Percentiles rank a stretch among this genome's conserved stretches.
phyloP scores from a whole-genome alignment of 768 basidiomycete genomes.

The Strobilomyces confusus region DNA sequence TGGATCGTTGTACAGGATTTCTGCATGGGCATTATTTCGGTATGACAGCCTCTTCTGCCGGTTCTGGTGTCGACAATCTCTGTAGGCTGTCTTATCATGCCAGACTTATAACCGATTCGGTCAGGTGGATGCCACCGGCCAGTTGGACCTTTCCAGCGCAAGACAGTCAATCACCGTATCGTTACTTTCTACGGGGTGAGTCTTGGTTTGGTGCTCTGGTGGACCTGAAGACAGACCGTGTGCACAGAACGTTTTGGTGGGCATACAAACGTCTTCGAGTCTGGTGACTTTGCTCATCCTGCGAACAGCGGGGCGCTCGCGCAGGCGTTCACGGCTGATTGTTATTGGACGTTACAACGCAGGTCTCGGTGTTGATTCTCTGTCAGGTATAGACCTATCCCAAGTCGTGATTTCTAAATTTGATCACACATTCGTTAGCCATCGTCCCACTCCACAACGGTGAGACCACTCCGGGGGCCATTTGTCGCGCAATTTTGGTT shows the following conservation, averaged over 20 bases:
- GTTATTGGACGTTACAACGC: slow-evolving; percentile 72
- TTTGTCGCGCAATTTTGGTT: background rate
- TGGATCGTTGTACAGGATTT: slow-evolving; percentile 39
- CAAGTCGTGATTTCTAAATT: background rate
- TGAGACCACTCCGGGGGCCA: background rate
- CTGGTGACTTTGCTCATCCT: background rate
- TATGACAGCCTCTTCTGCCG: slow-evolving; percentile 27
- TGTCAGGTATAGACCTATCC: slow-evolving; percentile 49
- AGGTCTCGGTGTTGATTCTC: slow-evolving; percentile 72
- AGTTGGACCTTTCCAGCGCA: slow-evolving; percentile 50
- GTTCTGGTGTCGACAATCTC: background rate
- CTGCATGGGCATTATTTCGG: slow-evolving; percentile 72
- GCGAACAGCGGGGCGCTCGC: slow-evolving; percentile 53
- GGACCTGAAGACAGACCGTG: no score
- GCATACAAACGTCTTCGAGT: slow-evolving; percentile 9
- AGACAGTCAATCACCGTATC: slow-evolving; percentile 78
- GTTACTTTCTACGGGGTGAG: slow-evolving; percentile 66
- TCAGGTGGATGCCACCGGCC: slow-evolving; percentile 43
- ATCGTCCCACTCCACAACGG: slow-evolving; percentile 64
- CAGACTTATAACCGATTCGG: slow-evolving; percentile 71
- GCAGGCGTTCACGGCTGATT: slow-evolving; percentile 76
- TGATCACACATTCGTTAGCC: slow-evolving; percentile 27
- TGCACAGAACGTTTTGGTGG: slow-evolving; percentile 48
- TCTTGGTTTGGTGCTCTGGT: background rate
- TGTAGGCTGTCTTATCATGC: slow-evolving; percentile 74